A percentile compares a stretch with the other conserved stretches of the same genome.
phyloP scores from a whole-genome alignment of 139 green algal species.

The Coelastrella sp. region DNA sequence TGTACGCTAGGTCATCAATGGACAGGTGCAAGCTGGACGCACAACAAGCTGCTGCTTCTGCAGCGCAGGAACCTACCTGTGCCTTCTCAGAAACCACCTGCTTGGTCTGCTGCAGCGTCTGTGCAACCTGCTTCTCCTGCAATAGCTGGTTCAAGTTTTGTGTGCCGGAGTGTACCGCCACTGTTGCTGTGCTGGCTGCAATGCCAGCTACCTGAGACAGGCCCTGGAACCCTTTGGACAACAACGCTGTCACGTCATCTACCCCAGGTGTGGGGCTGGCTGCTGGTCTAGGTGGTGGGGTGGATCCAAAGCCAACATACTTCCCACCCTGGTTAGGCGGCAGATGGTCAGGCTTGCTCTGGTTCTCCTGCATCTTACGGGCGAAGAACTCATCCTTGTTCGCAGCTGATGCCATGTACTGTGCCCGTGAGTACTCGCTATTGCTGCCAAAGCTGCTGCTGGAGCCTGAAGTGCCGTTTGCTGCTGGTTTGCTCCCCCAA shows the following conservation, averaged over 20 bases:
- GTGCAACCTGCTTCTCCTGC: conserved; percentile 69
- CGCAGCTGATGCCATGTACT: conserved; percentile 82
- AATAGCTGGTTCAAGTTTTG: conserved; percentile 54
- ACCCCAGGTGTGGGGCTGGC: conserved; percentile 13
- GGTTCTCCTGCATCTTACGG: conserved; percentile 92
- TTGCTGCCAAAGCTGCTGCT: conserved; percentile 43
- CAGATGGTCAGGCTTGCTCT: conserved; percentile 81
- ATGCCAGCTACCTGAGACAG: conserved; percentile 52
- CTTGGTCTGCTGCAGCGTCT: conserved; percentile 56
- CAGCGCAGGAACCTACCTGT: conserved; percentile 43
- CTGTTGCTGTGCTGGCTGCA: conserved; percentile 50
- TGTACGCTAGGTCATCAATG: not conserved
- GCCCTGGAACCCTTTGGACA: conserved; percentile 72
- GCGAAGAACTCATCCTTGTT: conserved; percentile 95
- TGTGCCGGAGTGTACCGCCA: conserved; percentile 37
- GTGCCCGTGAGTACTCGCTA: conserved; percentile 77
- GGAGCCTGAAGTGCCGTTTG: not conserved
- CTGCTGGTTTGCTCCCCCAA: conserved; percentile 72
- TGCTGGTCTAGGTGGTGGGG: conserved; percentile 55
- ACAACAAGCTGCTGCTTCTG: not conserved
- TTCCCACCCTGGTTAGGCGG: conserved; percentile 96
- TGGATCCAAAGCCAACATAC: conserved; percentile 98
- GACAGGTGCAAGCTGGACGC: not conserved
- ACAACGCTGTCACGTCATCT: conserved; percentile 73
- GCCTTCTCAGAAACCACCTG: conserved; percentile 61